Conservation (phyloP, 2,329 filamentous ascomycete genomes). For the Fusarium globosum region DNA sequence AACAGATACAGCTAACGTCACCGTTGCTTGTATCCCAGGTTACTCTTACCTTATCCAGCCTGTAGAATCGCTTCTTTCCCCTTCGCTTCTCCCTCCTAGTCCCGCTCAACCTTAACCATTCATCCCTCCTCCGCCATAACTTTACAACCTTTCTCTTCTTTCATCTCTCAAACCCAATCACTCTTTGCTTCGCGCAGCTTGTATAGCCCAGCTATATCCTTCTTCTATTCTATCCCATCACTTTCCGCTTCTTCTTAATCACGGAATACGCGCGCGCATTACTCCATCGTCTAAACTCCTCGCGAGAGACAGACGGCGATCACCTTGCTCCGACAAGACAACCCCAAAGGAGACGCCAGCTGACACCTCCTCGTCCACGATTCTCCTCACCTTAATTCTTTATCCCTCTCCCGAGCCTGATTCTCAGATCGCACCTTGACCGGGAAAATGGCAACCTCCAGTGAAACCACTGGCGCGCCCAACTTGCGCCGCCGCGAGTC, state of each 20-base stretch:
- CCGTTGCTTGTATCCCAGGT: conserved; percentile 21
- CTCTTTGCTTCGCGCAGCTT: conserved; percentile 12
- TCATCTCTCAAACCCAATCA: background rate
- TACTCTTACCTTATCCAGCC: conserved; percentile 18
- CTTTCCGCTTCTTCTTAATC: conserved; percentile 33
- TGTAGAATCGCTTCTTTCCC: conserved; percentile 9
- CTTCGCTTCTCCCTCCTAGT: conserved; percentile 18
- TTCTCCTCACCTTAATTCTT: background rate
- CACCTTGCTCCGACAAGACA: conserved; percentile 31
- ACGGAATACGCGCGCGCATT: conserved; percentile 29
- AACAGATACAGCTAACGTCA: conserved; percentile 41
- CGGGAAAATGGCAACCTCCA: conserved; percentile 28
- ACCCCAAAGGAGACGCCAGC: conserved; percentile 27
- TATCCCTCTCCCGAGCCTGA: background rate
- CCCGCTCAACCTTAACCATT: conserved; percentile 12
- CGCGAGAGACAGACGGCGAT: conserved; percentile 28
- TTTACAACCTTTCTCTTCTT: conserved; percentile 14
- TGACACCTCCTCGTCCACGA: conserved; percentile 20
- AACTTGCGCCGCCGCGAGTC: conserved; percentile 61
- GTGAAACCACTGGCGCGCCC: conserved; percentile 18
- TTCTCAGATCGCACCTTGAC: conserved; percentile 5
- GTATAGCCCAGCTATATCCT: background rate
- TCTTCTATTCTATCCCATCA: background rate
- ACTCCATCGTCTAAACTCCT: background rate
- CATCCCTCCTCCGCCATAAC: background rate